Base-by-base conservation (phyloP, 441 rosid genomes). In the Bruguiera hainesii region DNA sequence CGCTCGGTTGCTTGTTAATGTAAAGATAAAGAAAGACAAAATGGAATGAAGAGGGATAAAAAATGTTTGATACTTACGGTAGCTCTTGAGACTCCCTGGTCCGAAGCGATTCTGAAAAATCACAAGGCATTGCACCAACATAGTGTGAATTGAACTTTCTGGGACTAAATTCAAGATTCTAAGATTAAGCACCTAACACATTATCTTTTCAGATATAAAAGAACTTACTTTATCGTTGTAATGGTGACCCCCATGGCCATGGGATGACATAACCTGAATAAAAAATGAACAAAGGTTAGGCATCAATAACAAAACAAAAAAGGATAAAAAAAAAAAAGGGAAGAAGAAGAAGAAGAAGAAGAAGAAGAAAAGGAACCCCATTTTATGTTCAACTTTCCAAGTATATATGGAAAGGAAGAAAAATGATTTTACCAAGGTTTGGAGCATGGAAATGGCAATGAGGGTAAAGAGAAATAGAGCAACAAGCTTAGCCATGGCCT, bases 371-470 rank as follows among this genome's bases (percentile, higher is more conserved):
- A 29, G 2, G 18, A 42, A 42, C 16, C 15, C 18, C 48, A 11
- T 13, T 42, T 42, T 42, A 13, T 13, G 48, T 42, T 42, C 48
- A 42, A 42, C 48, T 11, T 3, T 42, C 5, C 5, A 42, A 42
- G 18, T 13, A 42, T 13, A 3, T 42, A 42, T 13, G 5, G 48
- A 42, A 42, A 42, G 18, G 1, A 1, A 13, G 3, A 63, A 26
- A 37, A 21, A 20, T 1, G 18, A 29, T 50, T 68, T 71, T 59
- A 86, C 91, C 87, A 80, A 15, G 48, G 82, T 71, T 67, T 87
- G 86, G 61, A 87, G 77, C 87, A 82, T 79, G 79, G 88, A 75
- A 39, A 83, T 72, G 76, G 86, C 84, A 76, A 83, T 49, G 79
- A 85, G 85, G 62, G 72, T 80, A 56, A 85, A 57, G 72, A 85